Evolutionary conservation across 257 asterid genomes (phyloP).

Genomic region (Knoxia roxburghii): DNA sequence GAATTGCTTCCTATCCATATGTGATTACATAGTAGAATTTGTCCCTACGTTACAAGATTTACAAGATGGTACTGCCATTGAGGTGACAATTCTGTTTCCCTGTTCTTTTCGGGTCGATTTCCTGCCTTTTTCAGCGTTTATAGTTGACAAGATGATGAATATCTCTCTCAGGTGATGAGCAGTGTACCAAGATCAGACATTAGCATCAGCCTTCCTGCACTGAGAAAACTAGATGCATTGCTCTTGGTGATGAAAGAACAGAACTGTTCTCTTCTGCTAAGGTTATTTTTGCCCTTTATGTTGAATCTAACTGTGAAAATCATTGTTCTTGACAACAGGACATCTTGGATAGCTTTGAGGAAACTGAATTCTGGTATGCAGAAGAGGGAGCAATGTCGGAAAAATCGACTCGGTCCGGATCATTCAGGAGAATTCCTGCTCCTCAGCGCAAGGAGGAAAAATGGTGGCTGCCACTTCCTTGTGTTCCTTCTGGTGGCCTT

Average conservation of each 20-base stretch:
- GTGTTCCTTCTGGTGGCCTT: constrained; percentile 59
- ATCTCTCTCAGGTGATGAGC: constrained; percentile 57
- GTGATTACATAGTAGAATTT: constrained; percentile 73
- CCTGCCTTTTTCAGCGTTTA: not conserved
- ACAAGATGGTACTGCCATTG: constrained; percentile 56
- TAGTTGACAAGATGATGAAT: not conserved
- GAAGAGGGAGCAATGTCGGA: constrained; percentile 71
- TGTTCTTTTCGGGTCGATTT: not conserved
- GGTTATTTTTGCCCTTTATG: not conserved
- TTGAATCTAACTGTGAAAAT: not conserved
- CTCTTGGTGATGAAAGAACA: constrained; percentile 63
- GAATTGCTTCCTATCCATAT: constrained; percentile 63
- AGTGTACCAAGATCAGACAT: constrained; percentile 81
- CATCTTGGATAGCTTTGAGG: constrained; percentile 65
- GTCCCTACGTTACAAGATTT: constrained; percentile 47
- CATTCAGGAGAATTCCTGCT: constrained; percentile 62
- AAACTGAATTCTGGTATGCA: constrained; percentile 82
- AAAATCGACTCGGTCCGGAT: constrained; percentile 57
- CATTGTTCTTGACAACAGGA: constrained; percentile 44
- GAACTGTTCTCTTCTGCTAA: not conserved
- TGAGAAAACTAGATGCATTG: constrained; percentile 69
- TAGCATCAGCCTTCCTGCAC: constrained; percentile 68
- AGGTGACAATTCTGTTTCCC: constrained; percentile 37
- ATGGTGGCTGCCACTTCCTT: constrained; percentile 91
- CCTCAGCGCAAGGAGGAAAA: constrained; percentile 66